Conservation (phyloP, 805 yeast genomes). For the Cyberlindnera amylophila region DNA sequence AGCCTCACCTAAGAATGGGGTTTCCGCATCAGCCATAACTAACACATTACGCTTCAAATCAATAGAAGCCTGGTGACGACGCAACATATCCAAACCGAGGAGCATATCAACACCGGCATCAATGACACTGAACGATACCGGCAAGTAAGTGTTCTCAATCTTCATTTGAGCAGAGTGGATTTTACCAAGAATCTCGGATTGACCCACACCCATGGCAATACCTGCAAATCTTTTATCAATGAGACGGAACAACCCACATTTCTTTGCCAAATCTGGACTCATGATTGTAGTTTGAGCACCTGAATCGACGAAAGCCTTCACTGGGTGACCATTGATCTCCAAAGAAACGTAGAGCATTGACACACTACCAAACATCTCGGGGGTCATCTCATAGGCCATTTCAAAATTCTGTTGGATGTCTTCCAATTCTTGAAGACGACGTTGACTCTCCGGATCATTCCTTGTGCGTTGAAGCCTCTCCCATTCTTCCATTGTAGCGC, state of each 20-base stretch:
- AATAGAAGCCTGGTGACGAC: slow-evolving; percentile 78
- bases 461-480: slow-evolving; percentile 56
- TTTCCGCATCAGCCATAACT: slow-evolving; percentile 66
- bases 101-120: slow-evolving; percentile 72
- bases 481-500: slow-evolving; percentile 37
- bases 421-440: slow-evolving; percentile 60
- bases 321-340: slow-evolving; percentile 72
- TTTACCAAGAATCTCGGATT: slow-evolving; percentile 70
- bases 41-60: slow-evolving; percentile 67
- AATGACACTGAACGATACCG: slow-evolving; percentile 67
- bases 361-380: slow-evolving; percentile 83
- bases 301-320: slow-evolving; percentile 92
- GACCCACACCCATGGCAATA: slow-evolving; percentile 88
- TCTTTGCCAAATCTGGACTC: slow-evolving; percentile 71
- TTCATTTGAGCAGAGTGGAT: slow-evolving; percentile 86
- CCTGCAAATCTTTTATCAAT: slow-evolving; percentile 81
- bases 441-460: slow-evolving; percentile 66
- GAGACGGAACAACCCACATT: slow-evolving; percentile 62
- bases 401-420: slow-evolving; percentile 76
- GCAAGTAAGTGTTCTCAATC: slow-evolving; percentile 60
- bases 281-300: slow-evolving; percentile 93
- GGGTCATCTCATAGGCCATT: slow-evolving; percentile 80
- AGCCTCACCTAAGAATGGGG: slow-evolving; percentile 67
- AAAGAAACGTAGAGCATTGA: slow-evolving; percentile 79
- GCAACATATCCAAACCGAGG: slow-evolving; percentile 87